Evolutionary conservation across 768 basidiomycete genomes (phyloP), one percentile per base, ranked within the genome.

Genomic region (Phylloporus sp.): DNA sequence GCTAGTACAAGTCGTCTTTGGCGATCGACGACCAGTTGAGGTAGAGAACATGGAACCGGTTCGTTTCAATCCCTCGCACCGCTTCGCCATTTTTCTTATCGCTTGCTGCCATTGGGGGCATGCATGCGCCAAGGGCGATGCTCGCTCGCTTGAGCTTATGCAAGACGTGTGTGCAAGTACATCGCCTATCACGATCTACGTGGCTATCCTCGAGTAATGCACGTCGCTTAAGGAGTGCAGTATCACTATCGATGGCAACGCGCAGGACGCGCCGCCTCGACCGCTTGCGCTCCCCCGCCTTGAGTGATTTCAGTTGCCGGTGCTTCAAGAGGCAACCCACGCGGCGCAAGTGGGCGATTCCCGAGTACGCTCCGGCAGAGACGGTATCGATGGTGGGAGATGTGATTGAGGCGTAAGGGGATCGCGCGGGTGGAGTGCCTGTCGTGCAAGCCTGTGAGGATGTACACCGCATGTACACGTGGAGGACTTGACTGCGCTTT

Each of bases 71-170:
- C 46, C 1, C n/a, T 15, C 3, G 37, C 61, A 0, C 59, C 61
- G 6, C 49, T 62, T 9, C 32, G 21, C 6, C 41, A 39, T 1
- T 42, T 62, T 2, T 47, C 48, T 11, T 62, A 18, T 64, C 62
- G 8, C 53, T 63, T 8, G 46, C 50, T 24, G 48, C 38, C 6
- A 37, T 56, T 11, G 52, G 39, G 28, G 47, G 62, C 8, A 48
- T 64, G 6, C 42, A 36, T 4, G 51, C 29, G 4, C 34, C 46
- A 0, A 64, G 61, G 61, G 42, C 48, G 6, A 43, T 29, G 32
- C 50, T 62, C 38, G 56, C 62, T 24, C 50, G 44, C 1, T 27
- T 64, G 38, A 50, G 41, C 3, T 61, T 34, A 64, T 64, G 58
- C 53, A 53, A n/a, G 49, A 61, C 23, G 50, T 51, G n/a, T 48